Percentiles rank a stretch among this genome's conserved stretches.
Evolutionary conservation across 1,139 yeast species (phyloP).

Genomic region (Sugiyamaella novakii): DNA sequence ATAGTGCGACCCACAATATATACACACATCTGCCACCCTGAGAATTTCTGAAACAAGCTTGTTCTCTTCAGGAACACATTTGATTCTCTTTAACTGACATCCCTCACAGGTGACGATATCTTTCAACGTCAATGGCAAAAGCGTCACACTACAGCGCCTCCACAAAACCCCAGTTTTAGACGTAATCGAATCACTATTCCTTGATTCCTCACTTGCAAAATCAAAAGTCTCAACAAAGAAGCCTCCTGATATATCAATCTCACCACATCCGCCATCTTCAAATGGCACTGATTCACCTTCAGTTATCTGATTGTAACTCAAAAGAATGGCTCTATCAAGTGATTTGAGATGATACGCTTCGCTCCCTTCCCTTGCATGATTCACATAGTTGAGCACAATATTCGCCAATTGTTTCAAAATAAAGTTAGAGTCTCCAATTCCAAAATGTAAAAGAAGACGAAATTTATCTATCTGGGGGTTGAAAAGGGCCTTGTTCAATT

Average conservation of each 20-base stretch:
- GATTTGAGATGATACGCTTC: conserved; percentile 16
- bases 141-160: conserved; percentile 33
- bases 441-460: conserved; percentile 27
- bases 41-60: conserved; percentile 24
- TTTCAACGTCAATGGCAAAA: conserved; percentile 29
- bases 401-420: conserved; percentile 24
- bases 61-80: conserved; percentile 14
- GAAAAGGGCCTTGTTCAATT: conserved; percentile 11
- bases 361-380: background rate
- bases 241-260: conserved; percentile 25
- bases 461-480: conserved; percentile 20
- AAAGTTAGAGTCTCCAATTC: conserved; percentile 15
- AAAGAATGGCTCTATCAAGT: conserved; percentile 6
- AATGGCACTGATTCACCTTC: conserved; percentile 20
- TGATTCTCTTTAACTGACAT: conserved; percentile 28
- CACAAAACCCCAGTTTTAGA: conserved; percentile 24
- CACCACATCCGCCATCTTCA: conserved; percentile 6
- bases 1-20: conserved; percentile 34
- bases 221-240: conserved; percentile 30
- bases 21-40: conserved; percentile 29
- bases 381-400: conserved; percentile 7
- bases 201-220: conserved; percentile 17
- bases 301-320: conserved; percentile 27
- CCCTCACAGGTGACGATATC: conserved; percentile 32
- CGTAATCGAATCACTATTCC: conserved; percentile 17